Evolutionary conservation across 2,329 filamentous ascomycete species (phyloP), one percentile per base, ranked within the genome.

Genomic region (Trichocomaceae sp.): DNA sequence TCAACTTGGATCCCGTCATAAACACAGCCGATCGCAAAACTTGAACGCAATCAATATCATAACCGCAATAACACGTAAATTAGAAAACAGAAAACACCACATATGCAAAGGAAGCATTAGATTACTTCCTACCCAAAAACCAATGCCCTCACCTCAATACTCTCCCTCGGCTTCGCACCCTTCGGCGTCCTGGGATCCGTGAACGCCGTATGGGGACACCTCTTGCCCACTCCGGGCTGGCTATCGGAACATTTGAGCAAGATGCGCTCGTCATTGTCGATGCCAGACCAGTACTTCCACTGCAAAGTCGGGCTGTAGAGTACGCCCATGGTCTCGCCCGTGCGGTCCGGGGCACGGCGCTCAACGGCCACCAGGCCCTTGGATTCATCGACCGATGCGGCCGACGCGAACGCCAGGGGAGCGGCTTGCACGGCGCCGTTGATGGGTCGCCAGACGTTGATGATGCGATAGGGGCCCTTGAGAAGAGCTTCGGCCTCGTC

Each of bases 131-230:
- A 75, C 17, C 86, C 87, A 77, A 96, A 95, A 0, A 96, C 87
- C 69, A 96, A 76, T 35, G 88, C 84, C 62, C 91, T 80, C 15
- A 96, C 87, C 71, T 96, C 91, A 67, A 96, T 95, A 67, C 90
- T 95, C 76, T 95, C 88, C 60, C 90, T 79, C 0, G 81, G 81
- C 59, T 84, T 83, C 4, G 87, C 88, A 46, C 85, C 86, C 17
- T 78, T 73, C 2, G 83, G 81, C 1, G 87, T 89, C 57, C 85
- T 76, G 1, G 87, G 85, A 67, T 96, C 87, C 39, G 79, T 75
- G 71, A 96, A 96, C 0, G 90, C 90, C 9, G 85, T 85, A 72
- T 95, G 89, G 13, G 89, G 84, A 31, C 78, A 77, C 31, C 75
- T 66, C 22, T 74, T 75, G 55, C 71, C 70, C 8, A 68, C 63